Percentiles rank a stretch among this genome's conserved stretches.
Conservation (phyloP, 106 monocot genomes). For the Ottelia alismoides region DNA sequence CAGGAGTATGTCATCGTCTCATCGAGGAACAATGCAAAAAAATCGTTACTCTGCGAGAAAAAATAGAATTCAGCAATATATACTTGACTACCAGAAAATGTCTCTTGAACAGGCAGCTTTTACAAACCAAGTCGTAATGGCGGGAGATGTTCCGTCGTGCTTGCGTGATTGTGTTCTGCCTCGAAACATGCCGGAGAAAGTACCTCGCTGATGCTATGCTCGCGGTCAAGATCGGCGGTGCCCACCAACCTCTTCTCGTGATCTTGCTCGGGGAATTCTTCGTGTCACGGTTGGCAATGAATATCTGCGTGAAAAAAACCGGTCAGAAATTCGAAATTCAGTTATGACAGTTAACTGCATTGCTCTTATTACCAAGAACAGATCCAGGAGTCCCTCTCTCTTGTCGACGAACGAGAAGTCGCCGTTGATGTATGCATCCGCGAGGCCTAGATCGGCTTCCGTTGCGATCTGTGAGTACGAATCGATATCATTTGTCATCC, state of each 20-base stretch:
- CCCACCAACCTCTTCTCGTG: slow-evolving; percentile 81
- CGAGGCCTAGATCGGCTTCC: slow-evolving; percentile 91
- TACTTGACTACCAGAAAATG: background rate
- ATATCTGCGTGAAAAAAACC: slow-evolving; percentile 37
- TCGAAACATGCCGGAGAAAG: slow-evolving; percentile 62
- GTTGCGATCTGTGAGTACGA: slow-evolving; percentile 48
- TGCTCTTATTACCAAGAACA: slow-evolving; percentile 41
- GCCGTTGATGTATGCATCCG: slow-evolving; percentile 93
- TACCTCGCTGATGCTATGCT: slow-evolving; percentile 63
- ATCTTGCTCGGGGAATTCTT: slow-evolving; percentile 16
- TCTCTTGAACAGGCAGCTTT: background rate
- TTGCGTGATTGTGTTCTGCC: slow-evolving; percentile 66
- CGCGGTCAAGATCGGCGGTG: slow-evolving; percentile 74
- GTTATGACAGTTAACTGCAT: background rate
- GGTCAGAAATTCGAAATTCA: background rate
- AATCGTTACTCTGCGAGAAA: slow-evolving; percentile 71
- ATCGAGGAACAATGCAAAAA: slow-evolving; percentile 90
- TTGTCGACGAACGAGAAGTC: slow-evolving; percentile 73
- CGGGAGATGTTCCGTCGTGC: slow-evolving; percentile 85
- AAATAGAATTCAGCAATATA: background rate
- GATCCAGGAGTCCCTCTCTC: slow-evolving; percentile 71
- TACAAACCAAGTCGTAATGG: slow-evolving; percentile 87
- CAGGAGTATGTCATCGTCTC: slow-evolving; percentile 96
- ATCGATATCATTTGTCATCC: background rate
- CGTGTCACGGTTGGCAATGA: slow-evolving; percentile 75